Conservation (phyloP, 176 grass and related monocot genomes). For the Carex parvula region DNA sequence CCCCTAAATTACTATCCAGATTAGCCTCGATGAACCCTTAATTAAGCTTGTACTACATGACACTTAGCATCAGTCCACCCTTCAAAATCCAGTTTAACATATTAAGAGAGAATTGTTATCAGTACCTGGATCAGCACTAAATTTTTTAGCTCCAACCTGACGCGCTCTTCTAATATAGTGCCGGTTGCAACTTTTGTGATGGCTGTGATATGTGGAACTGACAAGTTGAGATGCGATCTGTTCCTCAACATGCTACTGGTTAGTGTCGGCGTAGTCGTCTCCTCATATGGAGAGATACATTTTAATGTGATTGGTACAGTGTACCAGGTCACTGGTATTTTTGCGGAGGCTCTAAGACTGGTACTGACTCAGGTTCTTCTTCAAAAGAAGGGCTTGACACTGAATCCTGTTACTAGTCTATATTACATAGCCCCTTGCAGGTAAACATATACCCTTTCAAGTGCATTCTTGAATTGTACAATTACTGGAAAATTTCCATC, state of each 20-base stretch:
- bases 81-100: not conserved
- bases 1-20: not conserved
- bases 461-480: slow-evolving; percentile 24
- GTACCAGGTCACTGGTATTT: slow-evolving; percentile 97
- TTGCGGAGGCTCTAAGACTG: slow-evolving; percentile 93
- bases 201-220: slow-evolving; percentile 90
- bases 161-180: slow-evolving; percentile 57
- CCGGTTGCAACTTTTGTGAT: slow-evolving; percentile 96
- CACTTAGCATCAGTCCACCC: not conserved
- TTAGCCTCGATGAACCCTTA: not conserved
- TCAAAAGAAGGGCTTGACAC: slow-evolving; percentile 95
- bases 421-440: slow-evolving; percentile 99
- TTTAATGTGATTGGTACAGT: slow-evolving; percentile 93
- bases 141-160: slow-evolving; percentile 21
- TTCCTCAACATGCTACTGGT: slow-evolving; percentile 97
- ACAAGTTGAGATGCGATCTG: slow-evolving; percentile 90
- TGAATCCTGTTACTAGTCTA: slow-evolving; percentile 96
- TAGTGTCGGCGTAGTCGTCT: slow-evolving; percentile 94
- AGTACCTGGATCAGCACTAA: not conserved
- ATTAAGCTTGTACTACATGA: not conserved
- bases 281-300: slow-evolving; percentile 95
- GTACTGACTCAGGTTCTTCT: slow-evolving; percentile 98
- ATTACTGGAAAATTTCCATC: not conserved
- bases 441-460: slow-evolving; percentile 52
- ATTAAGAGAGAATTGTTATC: not conserved